Conservation (phyloP, 768 basidiomycete genomes). For the Lactifluus subvellereus region DNA sequence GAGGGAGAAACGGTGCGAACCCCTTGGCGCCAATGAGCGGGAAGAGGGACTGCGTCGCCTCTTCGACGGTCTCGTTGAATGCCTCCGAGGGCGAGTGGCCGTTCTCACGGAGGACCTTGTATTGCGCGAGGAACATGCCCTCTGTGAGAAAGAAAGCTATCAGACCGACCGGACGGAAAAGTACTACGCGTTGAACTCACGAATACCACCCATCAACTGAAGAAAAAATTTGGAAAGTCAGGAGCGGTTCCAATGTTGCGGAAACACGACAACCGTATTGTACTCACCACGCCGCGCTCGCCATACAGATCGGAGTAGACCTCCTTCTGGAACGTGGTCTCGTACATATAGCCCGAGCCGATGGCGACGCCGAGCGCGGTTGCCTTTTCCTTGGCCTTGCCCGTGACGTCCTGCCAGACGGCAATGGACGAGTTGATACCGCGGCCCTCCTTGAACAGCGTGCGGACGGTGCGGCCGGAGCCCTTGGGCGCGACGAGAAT, state of each 20-base stretch:
- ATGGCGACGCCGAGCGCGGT: conserved; percentile 89
- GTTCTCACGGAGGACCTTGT: conserved; percentile 94
- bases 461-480: conserved; percentile 97
- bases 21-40: conserved; percentile 94
- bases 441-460: conserved; percentile 99
- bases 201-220: conserved; percentile 95
- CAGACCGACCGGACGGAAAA: background rate
- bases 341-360: conserved; percentile 97
- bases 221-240: conserved; percentile 5
- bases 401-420: conserved; percentile 96
- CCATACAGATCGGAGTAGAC: conserved; percentile 99
- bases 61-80: conserved; percentile 99
- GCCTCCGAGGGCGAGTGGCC: conserved; percentile 97
- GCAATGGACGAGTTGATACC: conserved; percentile 95
- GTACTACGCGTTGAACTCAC: conserved; percentile 39
- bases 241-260: background rate
- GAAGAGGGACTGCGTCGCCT: conserved; percentile 98
- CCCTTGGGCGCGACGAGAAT: conserved; percentile 99
- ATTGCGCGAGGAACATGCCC: conserved; percentile 98
- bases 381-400: conserved; percentile 97
- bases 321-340: conserved; percentile 99
- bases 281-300: conserved; percentile 96
- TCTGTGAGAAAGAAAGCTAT: conserved; percentile 39
- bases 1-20: conserved; percentile 37
- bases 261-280: background rate